Evolutionary conservation across 2,329 filamentous ascomycete species (phyloP).

Genomic region (Pseudogymnoascus sp.): DNA sequence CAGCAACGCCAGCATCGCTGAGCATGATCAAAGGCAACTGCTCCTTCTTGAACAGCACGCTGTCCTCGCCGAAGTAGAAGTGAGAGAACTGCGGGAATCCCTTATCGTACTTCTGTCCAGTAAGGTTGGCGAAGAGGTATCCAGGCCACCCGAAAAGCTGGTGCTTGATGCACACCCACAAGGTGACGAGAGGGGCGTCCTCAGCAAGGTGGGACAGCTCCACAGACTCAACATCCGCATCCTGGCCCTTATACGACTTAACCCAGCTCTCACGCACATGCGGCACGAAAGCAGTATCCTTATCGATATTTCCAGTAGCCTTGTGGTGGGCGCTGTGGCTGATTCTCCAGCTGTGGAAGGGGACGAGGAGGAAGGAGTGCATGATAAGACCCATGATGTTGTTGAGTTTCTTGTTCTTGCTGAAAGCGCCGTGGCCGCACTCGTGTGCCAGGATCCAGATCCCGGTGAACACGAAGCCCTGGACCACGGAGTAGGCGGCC

Average conservation of each 20-base stretch:
- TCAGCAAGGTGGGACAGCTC: slow-evolving; percentile 42
- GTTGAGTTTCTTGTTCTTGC: slow-evolving; percentile 46
- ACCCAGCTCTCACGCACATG: slow-evolving; percentile 29
- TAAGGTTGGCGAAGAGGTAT: slow-evolving; percentile 50
- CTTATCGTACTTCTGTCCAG: slow-evolving; percentile 12
- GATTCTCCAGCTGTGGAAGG: slow-evolving; percentile 65
- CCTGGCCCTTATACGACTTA: slow-evolving; percentile 11
- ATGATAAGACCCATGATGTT: slow-evolving; percentile 52
- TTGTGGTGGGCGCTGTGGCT: slow-evolving; percentile 61
- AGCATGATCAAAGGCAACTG: slow-evolving; percentile 47
- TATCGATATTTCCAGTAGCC: slow-evolving; percentile 57
- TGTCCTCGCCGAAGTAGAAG: slow-evolving; percentile 50
- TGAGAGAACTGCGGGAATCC: slow-evolving; percentile 32
- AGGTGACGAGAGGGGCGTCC: slow-evolving; percentile 50
- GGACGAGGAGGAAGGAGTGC: slow-evolving; percentile 59
- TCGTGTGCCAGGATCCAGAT: slow-evolving; percentile 66
- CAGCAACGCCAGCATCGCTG: slow-evolving; percentile 49
- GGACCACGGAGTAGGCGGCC: slow-evolving; percentile 51
- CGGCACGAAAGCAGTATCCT: slow-evolving; percentile 57
- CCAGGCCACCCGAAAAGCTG: slow-evolving; percentile 55
- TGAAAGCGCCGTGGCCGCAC: slow-evolving; percentile 62
- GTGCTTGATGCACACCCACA: slow-evolving; percentile 46
- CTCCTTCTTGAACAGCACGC: slow-evolving; percentile 48
- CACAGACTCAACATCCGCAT: slow-evolving; percentile 10
- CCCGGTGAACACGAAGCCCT: slow-evolving; percentile 58